A percentile compares a stretch with the other conserved stretches of the same genome.
Conservation (phyloP, 805 yeast genomes). For the Candida oleophila region DNA sequence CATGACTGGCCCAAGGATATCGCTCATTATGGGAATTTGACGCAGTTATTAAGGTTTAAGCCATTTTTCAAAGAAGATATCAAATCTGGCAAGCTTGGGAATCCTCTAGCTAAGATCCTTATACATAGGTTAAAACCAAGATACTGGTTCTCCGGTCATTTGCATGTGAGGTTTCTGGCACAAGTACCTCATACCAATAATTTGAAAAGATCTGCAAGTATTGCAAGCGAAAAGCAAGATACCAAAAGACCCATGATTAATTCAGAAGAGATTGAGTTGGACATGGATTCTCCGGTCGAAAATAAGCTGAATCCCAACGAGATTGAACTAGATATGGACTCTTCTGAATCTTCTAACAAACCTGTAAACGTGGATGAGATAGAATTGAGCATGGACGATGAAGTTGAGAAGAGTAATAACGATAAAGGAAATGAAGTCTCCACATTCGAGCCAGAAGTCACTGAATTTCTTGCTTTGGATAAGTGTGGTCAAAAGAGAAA, state of each 20-base stretch:
- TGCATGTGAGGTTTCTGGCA: conserved; percentile 76
- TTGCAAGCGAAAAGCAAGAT: background rate
- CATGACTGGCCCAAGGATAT: conserved; percentile 97
- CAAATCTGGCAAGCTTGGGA: conserved; percentile 60
- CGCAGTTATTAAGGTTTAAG: conserved; percentile 51
- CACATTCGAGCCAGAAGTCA: conserved; percentile 12
- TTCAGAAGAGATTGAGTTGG: conserved; percentile 18
- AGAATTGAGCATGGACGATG: conserved; percentile 24
- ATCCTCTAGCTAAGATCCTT: conserved; percentile 60
- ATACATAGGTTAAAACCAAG: conserved; percentile 57
- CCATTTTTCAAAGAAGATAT: conserved; percentile 71
- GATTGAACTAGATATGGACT: conserved; percentile 9
- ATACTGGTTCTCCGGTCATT: conserved; percentile 87
- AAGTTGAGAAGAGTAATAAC: conserved; percentile 13
- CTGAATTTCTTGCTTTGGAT: conserved; percentile 75
- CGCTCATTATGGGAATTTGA: conserved; percentile 59
- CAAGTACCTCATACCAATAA: conserved; percentile 36
- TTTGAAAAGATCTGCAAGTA: conserved; percentile 1
- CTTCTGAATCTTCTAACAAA: conserved; percentile 3
- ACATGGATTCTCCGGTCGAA: conserved; percentile 16
- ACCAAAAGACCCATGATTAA: conserved; percentile 3
- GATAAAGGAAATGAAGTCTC: conserved; percentile 6
- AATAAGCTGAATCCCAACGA: background rate
- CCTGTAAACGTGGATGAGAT: conserved; percentile 27
- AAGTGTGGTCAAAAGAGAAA: conserved; percentile 71